A percentile compares a stretch with the other conserved stretches of the same genome.
Conservation (phyloP, 2,329 filamentous ascomycete genomes). For the Hymenoscyphus occultus region DNA sequence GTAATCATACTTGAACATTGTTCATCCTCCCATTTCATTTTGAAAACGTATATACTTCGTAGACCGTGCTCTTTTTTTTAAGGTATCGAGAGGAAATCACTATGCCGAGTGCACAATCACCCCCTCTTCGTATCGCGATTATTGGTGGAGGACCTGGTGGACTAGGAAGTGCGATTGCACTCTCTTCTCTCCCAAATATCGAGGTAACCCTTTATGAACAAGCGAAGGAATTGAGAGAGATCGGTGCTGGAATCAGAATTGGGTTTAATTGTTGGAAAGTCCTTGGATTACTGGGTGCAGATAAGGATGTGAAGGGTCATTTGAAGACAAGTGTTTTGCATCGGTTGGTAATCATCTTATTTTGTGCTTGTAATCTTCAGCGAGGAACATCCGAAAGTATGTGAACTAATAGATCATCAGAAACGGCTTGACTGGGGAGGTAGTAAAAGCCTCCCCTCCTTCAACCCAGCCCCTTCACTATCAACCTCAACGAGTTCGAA, state of each 20-base stretch:
- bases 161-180: constrained; percentile 45
- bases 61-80: not conserved
- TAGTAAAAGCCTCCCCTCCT: not conserved
- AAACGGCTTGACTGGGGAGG: constrained; percentile 36
- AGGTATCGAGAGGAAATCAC: not conserved
- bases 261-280: constrained; percentile 47
- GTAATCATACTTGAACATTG: not conserved
- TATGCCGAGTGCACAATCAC: constrained; percentile 9
- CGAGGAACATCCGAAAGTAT: not conserved
- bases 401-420: constrained; percentile 11
- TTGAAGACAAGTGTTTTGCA: constrained; percentile 35
- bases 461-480: constrained; percentile 20
- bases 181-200: constrained; percentile 42
- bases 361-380: not conserved
- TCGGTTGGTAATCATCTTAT: constrained; percentile 27
- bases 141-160: constrained; percentile 37
- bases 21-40: not conserved
- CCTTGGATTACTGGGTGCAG: constrained; percentile 42
- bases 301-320: constrained; percentile 38
- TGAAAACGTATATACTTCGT: not conserved
- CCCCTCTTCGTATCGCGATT: constrained; percentile 36
- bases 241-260: constrained; percentile 48
- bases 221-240: constrained; percentile 43
- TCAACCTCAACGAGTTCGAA: constrained; percentile 31
- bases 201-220: constrained; percentile 46